Base-by-base conservation (phyloP, 2,329 filamentous ascomycete genomes). In the Colletotrichum camelliae region DNA sequence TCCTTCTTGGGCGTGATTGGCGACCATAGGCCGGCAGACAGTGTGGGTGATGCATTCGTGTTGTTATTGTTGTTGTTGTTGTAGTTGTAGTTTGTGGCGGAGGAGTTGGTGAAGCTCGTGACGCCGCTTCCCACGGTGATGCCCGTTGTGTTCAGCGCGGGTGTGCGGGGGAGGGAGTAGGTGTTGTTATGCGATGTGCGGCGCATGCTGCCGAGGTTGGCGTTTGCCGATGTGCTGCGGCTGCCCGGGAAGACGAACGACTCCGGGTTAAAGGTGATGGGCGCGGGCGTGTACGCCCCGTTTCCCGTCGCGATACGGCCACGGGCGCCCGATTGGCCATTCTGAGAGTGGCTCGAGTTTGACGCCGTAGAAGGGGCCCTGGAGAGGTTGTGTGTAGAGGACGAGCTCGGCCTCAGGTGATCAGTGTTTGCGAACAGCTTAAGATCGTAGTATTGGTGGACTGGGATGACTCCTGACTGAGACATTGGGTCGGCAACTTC, bases 371-470 rank as follows among this genome's bases (percentile, higher is more conserved):
- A 84, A 12, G 75, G 80, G 43, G 75, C 80, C 70, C 79, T 81
- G 73, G 77, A 81, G 15, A 78, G 58, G 8, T 81, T 79, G 10
- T 83, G 79, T 1, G 86, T 82, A 2, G 85, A 81, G 0, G 84
- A 81, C 1, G 82, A 80, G 5, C 82, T 77, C 3, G 89, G 86
- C 7, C 92, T 89, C 4, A 96, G 85, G 80, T 97, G 94, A 37
- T 96, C 94, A 1, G 92, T 93, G 70, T 91, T 95, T 35, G 94
- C 94, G n/a, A 94, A 89, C 16, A 96, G 84, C 77, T 92, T 92
- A 79, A 96, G 91, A 75, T 96, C 94, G 81, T 95, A 96, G 70
- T 92, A 87, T 21, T 93, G 88, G 65, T 91, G 88, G 6, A 93
- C 86, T 0, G 86, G 84, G 77, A 90, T 83, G 82, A 85, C 76